Evolutionary conservation across 129 eudicot species (phyloP).

Genomic region (Flaveria robusta): DNA sequence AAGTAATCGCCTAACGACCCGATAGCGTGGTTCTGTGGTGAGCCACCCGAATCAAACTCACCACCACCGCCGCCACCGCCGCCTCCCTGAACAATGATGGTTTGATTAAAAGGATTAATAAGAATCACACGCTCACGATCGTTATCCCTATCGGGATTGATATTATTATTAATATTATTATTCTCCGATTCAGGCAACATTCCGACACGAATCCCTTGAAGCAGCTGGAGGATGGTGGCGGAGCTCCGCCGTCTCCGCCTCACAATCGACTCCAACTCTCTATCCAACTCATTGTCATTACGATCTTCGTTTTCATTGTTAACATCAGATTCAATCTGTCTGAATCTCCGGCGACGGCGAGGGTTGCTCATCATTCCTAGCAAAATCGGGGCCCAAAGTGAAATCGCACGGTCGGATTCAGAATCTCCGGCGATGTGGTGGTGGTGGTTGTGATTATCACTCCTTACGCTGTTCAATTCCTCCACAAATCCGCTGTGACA

Average conservation of each 20-base stretch:
- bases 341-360: slow-evolving; percentile 46
- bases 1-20: slow-evolving; percentile 59
- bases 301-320: slow-evolving; percentile 22
- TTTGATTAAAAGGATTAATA: slow-evolving; percentile 63
- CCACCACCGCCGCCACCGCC: slow-evolving; percentile 9
- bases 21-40: slow-evolving; percentile 20
- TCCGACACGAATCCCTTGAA: slow-evolving; percentile 51
- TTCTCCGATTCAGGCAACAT: slow-evolving; percentile 14
- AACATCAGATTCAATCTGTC: slow-evolving; percentile 41
- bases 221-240: slow-evolving; percentile 58
- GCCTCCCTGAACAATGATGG: slow-evolving; percentile 60
- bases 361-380: slow-evolving; percentile 69
- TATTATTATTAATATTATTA: background rate
- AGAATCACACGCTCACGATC: slow-evolving; percentile 58
- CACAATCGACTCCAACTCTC: slow-evolving; percentile 46
- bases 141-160: background rate
- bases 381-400: slow-evolving; percentile 77
- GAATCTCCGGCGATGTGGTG: slow-evolving; percentile 31
- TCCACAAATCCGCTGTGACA: slow-evolving; percentile 66
- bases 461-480: slow-evolving; percentile 46
- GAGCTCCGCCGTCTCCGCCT: slow-evolving; percentile 56
- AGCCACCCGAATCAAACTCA: slow-evolving; percentile 26
- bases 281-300: slow-evolving; percentile 33
- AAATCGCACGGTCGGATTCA: slow-evolving; percentile 60
- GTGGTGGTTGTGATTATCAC: slow-evolving; percentile 28